Base-by-base conservation (phyloP, 208 protist species). In the Trypanosoma melophagium region DNA sequence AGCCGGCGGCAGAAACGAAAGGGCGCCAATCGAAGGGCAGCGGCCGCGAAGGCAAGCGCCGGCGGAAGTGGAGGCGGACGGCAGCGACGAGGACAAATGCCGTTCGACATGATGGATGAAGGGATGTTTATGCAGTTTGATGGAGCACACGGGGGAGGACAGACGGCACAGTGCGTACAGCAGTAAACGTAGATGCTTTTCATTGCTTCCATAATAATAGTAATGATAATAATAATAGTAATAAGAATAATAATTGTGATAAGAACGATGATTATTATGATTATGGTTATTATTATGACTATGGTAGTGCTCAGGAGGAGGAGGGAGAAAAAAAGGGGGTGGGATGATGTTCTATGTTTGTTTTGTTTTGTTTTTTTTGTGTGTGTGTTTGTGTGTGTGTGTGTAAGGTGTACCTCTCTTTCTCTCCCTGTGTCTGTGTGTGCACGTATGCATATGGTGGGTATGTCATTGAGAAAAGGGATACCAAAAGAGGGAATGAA, bases 141-240 rank as follows among this genome's bases (percentile, higher is more conserved):
- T 47, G 57, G 69, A 35, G 49, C 42, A 42, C 31, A 31, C 17
- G 54, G 74, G 21, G 76, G 67, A 13, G 64, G 54, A 25, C 86
- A 92, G 64, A 85, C 79, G 14, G 76, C 81, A 47, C 78, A 90
- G 74, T 93, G 87, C 52, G 63, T 71, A 21, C 83, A 89, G 57
- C 83, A 89, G 75, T 93, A 83, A 80, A n/a, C 3, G 40, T n/a
- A 41, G n/a, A 56, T 28, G 19, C 7, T 0, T 0, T 7, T 38
- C 28, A 35, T 5, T 5, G 5, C 28, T 5, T 35, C 28, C 28
- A 35, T 5, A 35, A 35, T n/a, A n/a, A n/a, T n/a, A n/a, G 5
- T 35, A 35, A 35, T 35, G 5, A 35, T 35, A 35, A 35, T 35
- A 35, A 35, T 35, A 35, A 5, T 35, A 35, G 5, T 35, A 35